Evolutionary conservation across 768 basidiomycete genomes (phyloP).

Genomic region (Tylopilus rubrobrunneus): DNA sequence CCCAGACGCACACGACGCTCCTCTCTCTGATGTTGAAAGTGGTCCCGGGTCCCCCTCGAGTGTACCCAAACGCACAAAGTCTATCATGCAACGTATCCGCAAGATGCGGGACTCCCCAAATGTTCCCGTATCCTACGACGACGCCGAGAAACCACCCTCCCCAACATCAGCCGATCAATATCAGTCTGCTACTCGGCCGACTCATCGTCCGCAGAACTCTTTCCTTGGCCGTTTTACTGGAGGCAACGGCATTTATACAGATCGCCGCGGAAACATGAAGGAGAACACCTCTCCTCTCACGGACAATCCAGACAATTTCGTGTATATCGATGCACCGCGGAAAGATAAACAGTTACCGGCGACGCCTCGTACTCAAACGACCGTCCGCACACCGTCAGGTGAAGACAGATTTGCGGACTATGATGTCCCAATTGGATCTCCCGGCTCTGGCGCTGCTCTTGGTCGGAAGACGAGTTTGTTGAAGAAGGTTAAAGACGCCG

Average conservation of each 20-base stretch:
- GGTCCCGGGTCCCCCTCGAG: constrained; percentile 40
- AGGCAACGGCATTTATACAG: constrained; percentile 25
- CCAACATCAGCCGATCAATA: constrained; percentile 37
- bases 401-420: constrained; percentile 45
- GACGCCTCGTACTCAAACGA: constrained; percentile 33
- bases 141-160: constrained; percentile 39
- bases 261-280: constrained; percentile 35
- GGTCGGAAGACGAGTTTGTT: constrained; percentile 75
- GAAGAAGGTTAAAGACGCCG: constrained; percentile 74
- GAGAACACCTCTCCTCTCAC: constrained; percentile 30
- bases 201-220: constrained; percentile 70
- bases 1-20: constrained; percentile 50
- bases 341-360: constrained; percentile 54
- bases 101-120: constrained; percentile 87
- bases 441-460: constrained; percentile 42
- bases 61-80: constrained; percentile 69
- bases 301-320: constrained; percentile 50
- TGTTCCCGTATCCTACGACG: constrained; percentile 59
- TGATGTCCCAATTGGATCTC: constrained; percentile 37
- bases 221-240: constrained; percentile 71
- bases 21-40: constrained; percentile 35
- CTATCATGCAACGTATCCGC: constrained; percentile 83
- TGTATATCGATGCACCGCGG: constrained; percentile 54
- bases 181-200: constrained; percentile 41
- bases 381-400: constrained; percentile 23